Percentiles rank a stretch among this genome's conserved stretches.
Evolutionary conservation across 2,329 filamentous ascomycete species (phyloP).

Genomic region (Bipolaris oryzae): DNA sequence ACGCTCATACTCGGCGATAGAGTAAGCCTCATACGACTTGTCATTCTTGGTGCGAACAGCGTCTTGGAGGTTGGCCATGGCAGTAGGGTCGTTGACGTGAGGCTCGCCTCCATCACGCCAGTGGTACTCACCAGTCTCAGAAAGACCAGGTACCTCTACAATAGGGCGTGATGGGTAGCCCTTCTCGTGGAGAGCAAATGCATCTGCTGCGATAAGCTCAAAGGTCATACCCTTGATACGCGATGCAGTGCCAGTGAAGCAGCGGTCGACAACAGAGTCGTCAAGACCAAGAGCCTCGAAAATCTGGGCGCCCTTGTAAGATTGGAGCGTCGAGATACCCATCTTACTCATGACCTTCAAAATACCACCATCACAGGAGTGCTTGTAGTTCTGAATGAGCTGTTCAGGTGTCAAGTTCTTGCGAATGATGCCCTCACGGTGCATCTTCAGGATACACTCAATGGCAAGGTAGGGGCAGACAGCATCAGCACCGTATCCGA

Average conservation of each 20-base stretch:
- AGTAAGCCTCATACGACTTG: slow-evolving; percentile 98
- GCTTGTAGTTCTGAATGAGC: slow-evolving; percentile 94
- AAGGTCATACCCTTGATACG: slow-evolving; percentile 95
- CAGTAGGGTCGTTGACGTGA: slow-evolving; percentile 92
- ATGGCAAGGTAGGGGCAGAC: slow-evolving; percentile 95
- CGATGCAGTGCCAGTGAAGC: slow-evolving; percentile 92
- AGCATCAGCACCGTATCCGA: slow-evolving; percentile 93
- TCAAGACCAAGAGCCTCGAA: slow-evolving; percentile 95
- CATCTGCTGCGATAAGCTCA: slow-evolving; percentile 90
- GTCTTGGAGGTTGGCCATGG: slow-evolving; percentile 96
- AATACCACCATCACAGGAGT: slow-evolving; percentile 94
- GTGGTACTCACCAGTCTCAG: slow-evolving; percentile 95
- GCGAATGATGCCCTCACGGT: slow-evolving; percentile 88
- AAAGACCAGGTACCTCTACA: slow-evolving; percentile 75
- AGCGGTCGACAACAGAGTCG: slow-evolving; percentile 88
- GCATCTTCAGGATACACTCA: slow-evolving; percentile 96
- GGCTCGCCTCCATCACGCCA: slow-evolving; percentile 96
- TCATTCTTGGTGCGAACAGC: slow-evolving; percentile 97
- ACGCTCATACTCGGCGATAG: slow-evolving; percentile 88
- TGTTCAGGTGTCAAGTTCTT: slow-evolving; percentile 83
- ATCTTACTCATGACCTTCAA: slow-evolving; percentile 99
- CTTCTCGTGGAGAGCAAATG: slow-evolving; percentile 92
- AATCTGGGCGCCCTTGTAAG: slow-evolving; percentile 97
- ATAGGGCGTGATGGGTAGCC: slow-evolving; percentile 85
- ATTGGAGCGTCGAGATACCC: slow-evolving; percentile 95